Conservation (phyloP, 164 flowering plant species). For the Chloranthus sessilifolius region DNA sequence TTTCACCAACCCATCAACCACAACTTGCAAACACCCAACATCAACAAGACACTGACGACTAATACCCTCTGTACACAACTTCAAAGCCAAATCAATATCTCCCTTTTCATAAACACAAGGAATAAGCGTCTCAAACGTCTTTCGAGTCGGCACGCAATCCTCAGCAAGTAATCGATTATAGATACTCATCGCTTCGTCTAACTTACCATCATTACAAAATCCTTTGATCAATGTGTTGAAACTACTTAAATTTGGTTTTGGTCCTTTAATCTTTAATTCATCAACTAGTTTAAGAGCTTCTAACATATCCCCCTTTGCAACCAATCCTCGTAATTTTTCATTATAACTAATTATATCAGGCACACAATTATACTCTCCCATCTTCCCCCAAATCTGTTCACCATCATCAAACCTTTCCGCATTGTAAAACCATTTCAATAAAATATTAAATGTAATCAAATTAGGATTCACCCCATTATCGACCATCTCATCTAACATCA, state of each 20-base stretch:
- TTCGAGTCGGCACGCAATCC: neutral
- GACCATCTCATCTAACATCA: neutral
- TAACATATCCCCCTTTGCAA: neutral
- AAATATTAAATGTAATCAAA: neutral
- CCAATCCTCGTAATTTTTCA: neutral
- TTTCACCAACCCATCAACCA: neutral
- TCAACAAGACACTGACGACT: neutral
- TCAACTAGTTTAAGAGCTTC: neutral
- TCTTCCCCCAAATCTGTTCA: neutral
- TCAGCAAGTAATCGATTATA: neutral
- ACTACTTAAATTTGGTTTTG: neutral
- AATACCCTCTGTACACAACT: neutral
- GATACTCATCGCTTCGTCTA: neutral
- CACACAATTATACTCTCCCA: neutral
- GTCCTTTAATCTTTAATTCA: neutral
- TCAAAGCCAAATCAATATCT: neutral
- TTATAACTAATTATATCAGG: neutral
- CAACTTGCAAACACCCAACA: neutral
- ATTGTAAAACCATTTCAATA: neutral
- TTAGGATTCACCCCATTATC: neutral
- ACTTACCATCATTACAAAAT: neutral
- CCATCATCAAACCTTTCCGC: neutral
- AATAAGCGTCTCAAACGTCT: neutral
- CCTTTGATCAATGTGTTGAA: neutral
- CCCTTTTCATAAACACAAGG: neutral